Evolutionary conservation across 208 protist species (phyloP), one percentile per base, ranked within the genome.

Genomic region (Trypanosoma mega): DNA sequence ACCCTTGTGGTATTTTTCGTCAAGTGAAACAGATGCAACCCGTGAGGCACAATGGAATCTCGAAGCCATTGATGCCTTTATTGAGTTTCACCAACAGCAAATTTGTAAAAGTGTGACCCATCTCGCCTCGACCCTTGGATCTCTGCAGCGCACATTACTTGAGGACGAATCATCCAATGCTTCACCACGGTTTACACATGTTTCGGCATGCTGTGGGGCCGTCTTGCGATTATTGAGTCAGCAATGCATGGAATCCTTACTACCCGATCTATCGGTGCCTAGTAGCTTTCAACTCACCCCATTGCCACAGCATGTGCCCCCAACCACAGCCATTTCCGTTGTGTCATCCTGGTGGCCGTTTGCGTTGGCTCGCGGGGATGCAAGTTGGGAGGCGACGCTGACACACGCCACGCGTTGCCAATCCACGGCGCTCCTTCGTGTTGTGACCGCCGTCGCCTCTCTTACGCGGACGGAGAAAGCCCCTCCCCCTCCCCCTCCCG

Each of bases 371-470:
- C 34, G 12, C 16, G 23, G 33, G 14, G 26, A 14, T 18, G 1
- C 1, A 14, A 14, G 24, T 11, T 16, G 14, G 2, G 33, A 9
- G n/a, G 16, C 29, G 16, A 1, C 24, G 14, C 2, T 24, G 9
- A 33, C 16, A 9, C 27, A 18, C 9, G 29, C 55, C 12, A 21
- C 53, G 20, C 21, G 29, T 2, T 12, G 18, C 4, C 31, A 64
- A 29, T 27, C 47, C 0, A 55, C 5, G 41, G 34, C 48, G 37
- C 47, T 64, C 12, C 36, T 64, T 29, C 58, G 58, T 26, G 34
- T 56, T 20, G 55, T 64, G 36, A 14, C 58, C 14, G 12, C 37
- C 12, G 44, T 64, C 48, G 58, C 58, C 9, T 41, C 58, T 12
- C 39, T 64, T 4, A 64, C 47, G 24, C 2, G 45, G 48, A 39